These are phyloP conservation scores for Fusarium dimerum DNA, from an alignment of 2,329 filamentous ascomycete genomes.

Conservation along the genomic window DNA sequence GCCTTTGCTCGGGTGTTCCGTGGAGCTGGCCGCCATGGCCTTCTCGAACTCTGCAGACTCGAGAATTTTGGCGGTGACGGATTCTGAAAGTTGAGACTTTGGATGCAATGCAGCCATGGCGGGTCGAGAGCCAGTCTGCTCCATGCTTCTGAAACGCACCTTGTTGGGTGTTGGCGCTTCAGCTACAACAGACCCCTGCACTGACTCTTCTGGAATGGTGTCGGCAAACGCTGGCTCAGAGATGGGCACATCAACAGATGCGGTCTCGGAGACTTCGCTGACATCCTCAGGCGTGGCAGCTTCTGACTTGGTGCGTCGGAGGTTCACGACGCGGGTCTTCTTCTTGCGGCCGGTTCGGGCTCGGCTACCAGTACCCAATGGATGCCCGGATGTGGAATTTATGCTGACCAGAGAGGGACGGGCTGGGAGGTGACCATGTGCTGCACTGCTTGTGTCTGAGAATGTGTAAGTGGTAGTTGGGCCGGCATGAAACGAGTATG, in stretches of 20 bases:
- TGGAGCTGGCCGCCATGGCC: slow-evolving; percentile 15
- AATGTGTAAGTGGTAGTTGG: slow-evolving; percentile 70
- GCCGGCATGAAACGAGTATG: slow-evolving; percentile 62
- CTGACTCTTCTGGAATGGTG: slow-evolving; percentile 61
- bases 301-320: slow-evolving; percentile 64
- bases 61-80: slow-evolving; percentile 22
- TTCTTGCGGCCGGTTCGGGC: slow-evolving; percentile 69
- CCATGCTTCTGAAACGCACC: slow-evolving; percentile 41
- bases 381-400: slow-evolving; percentile 63
- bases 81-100: slow-evolving; percentile 24
- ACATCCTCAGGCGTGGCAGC: slow-evolving; percentile 53
- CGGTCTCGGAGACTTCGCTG: slow-evolving; percentile 52
- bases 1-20: slow-evolving; percentile 30
- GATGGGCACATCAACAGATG: slow-evolving; percentile 58
- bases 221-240: slow-evolving; percentile 61
- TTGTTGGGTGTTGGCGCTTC: slow-evolving; percentile 36
- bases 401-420: slow-evolving; percentile 67
- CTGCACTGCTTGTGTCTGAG: slow-evolving; percentile 67
- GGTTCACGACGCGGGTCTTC: slow-evolving; percentile 81
- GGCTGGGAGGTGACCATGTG: slow-evolving; percentile 63
- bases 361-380: slow-evolving; percentile 62
- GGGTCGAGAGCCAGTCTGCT: slow-evolving; percentile 22
- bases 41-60: slow-evolving; percentile 15
- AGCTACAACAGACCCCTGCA: slow-evolving; percentile 43
- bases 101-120: slow-evolving; percentile 27